Evolutionary conservation across 805 yeast genomes (phyloP).

Genomic region (Clavispora asparagi): DNA sequence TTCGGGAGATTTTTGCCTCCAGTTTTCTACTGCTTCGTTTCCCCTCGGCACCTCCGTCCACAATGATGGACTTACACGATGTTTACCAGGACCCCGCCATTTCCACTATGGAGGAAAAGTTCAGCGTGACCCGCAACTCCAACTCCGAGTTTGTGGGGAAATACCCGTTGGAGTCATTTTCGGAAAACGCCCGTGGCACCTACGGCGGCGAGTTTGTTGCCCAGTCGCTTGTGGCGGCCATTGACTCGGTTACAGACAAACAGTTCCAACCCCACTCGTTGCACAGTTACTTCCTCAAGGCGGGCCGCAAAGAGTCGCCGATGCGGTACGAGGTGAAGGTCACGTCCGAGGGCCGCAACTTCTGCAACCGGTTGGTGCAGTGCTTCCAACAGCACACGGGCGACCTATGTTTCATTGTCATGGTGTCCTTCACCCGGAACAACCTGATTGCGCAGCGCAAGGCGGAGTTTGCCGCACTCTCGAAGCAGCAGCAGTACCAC

Average conservation of each 20-base stretch:
- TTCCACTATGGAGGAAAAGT: conserved; percentile 18
- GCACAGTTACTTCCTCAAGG: conserved; percentile 25
- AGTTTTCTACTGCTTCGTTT: too few species aligned
- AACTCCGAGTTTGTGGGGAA: conserved; percentile 18
- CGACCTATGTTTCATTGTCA: conserved; percentile 18
- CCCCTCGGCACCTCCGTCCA: too few species aligned
- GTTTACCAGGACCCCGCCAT: conserved; percentile 7
- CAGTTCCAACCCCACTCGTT: conserved; percentile 23
- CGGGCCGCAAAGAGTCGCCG: conserved; percentile 17
- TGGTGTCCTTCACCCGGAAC: conserved; percentile 20
- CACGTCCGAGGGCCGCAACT: conserved; percentile 20
- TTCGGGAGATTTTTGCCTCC: too few species aligned
- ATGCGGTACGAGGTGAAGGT: conserved; percentile 23
- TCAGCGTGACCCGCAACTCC: conserved; percentile 7
- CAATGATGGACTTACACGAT: conserved; percentile 9
- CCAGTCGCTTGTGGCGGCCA: conserved; percentile 24
- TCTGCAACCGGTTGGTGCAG: conserved; percentile 19
- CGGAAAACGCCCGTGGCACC: conserved; percentile 19
- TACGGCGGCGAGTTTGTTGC: conserved; percentile 27
- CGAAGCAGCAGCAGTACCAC: conserved; percentile 9
- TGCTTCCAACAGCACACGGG: conserved; percentile 18
- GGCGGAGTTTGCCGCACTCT: conserved; percentile 6
- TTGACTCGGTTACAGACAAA: conserved; percentile 20
- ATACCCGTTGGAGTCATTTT: conserved; percentile 21
- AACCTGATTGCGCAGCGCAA: conserved; percentile 12